Evolutionary conservation across 2,329 filamentous ascomycete species (phyloP).

Genomic region (Fusarium nygamai): DNA sequence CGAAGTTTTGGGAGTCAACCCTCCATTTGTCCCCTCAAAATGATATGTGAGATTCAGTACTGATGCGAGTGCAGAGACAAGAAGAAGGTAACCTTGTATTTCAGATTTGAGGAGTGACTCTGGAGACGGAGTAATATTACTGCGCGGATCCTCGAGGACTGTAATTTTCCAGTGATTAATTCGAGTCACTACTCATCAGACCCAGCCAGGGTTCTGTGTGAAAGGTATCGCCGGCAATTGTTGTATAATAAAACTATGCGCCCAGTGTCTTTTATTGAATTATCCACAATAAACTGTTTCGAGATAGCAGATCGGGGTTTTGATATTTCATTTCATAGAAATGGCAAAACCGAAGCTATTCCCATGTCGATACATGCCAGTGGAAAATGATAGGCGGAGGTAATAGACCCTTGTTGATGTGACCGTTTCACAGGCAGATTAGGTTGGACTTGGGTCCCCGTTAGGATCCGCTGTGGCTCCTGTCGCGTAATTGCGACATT

Average conservation of each 20-base stretch:
- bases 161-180: background rate
- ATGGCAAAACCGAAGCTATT: slow-evolving; percentile 11
- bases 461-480: slow-evolving; percentile 5
- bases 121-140: background rate
- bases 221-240: background rate
- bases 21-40: background rate
- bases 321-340: background rate
- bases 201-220: background rate
- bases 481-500: background rate
- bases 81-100: background rate
- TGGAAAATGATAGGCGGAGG: slow-evolving; percentile 3
- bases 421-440: slow-evolving; percentile 31
- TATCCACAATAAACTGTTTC: background rate
- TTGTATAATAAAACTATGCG: background rate
- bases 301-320: background rate
- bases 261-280: background rate
- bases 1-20: background rate
- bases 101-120: background rate
- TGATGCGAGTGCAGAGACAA: background rate
- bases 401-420: slow-evolving; percentile 9
- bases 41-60: background rate
- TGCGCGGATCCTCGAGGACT: background rate
- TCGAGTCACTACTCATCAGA: background rate
- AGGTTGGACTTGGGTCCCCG: slow-evolving; percentile 14
- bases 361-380: background rate